Percentiles rank a stretch among this genome's conserved stretches.
Conservation (phyloP, 352 stramenopile species). For the Thalassiosira hispida region DNA sequence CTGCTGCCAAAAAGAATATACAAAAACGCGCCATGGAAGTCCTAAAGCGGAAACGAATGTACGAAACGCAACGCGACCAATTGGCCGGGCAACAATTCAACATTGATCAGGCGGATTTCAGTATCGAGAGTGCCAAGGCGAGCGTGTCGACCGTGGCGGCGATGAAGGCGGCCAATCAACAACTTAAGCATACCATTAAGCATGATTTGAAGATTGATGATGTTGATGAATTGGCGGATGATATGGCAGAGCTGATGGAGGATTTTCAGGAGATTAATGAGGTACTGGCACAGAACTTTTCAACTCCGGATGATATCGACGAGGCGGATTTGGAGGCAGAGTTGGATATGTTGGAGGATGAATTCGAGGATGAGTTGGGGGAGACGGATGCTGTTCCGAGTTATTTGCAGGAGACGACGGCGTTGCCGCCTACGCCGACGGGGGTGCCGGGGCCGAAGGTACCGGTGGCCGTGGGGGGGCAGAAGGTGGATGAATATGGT, state of each 20-base stretch:
- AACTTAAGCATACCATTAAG: constrained; percentile 91
- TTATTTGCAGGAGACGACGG: constrained; percentile 69
- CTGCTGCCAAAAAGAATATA: constrained; percentile 90
- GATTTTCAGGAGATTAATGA: constrained; percentile 99
- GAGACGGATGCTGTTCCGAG: constrained; percentile 62
- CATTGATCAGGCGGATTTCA: constrained; percentile 80
- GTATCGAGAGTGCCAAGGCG: constrained; percentile 92
- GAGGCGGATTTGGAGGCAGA: constrained; percentile 95
- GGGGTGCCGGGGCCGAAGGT: constrained; percentile 43
- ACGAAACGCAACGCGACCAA: constrained; percentile 86
- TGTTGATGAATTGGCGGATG: constrained; percentile 95
- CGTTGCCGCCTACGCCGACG: constrained; percentile 68
- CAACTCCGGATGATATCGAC: constrained; percentile 93
- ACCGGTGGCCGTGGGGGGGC: constrained; percentile 21
- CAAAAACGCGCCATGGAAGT: constrained; percentile 89
- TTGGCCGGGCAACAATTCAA: constrained; percentile 86
- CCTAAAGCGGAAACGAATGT: constrained; percentile 87
- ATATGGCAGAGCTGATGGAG: constrained; percentile 96
- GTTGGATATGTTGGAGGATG: constrained; percentile 92
- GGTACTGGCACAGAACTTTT: constrained; percentile 94
- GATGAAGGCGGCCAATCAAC: constrained; percentile 92
- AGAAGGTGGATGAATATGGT: constrained; percentile 67
- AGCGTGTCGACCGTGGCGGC: constrained; percentile 92
- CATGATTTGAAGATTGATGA: constrained; percentile 96
- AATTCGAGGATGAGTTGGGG: constrained; percentile 84